Evolutionary conservation across 2,329 filamentous ascomycete genomes (phyloP), one percentile per base, ranked within the genome.

Genomic region (Diaporthe australafricana): DNA sequence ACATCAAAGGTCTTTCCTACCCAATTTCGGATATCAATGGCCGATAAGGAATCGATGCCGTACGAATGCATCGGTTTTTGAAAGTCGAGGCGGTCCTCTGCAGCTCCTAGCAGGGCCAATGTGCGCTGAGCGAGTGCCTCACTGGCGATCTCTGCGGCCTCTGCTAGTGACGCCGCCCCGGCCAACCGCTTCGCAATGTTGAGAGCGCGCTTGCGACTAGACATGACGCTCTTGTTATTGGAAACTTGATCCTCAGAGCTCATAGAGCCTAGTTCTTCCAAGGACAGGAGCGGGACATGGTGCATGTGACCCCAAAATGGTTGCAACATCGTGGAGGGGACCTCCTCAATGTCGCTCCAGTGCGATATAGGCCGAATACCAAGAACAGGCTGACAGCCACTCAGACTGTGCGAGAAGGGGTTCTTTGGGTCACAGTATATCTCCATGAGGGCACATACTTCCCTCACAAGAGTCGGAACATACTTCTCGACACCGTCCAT

Each of bases 41-140:
- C 68, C 20, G 56, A 56, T 3, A 70, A 42, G 9, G 68, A 70
- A 56, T 70, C 68, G 4, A 70, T 47, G 8, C 68, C 68, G 40
- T 55, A 65, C 9, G n/a, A 25, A 12, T 25, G 22, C 22, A 50
- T 25, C 2, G 47, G 22, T 3, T 27, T 25, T 3, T 50, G 5
- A 11, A 14, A 2, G 8, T 50, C 47, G n/a, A 50, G 22, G 4
- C n/a, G 47, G 8, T 50, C 22, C 9, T 50, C 22, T 12, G n/a
- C 47, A 9, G 47, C 25, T 8, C 22, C 22, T 11, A 50, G 14
- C 2, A 25, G 8, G n/a, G 14, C 11, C 7, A 22, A 25, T 3
- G 25, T 12, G 5, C 11, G 47, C 22, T 50, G 47, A 5, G 47
- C 22, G 7, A 50, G 22, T 14, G 47, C 47, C 9, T 50, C 47